Conservation (phyloP, 139 green algal genomes). For the Picochlorum costavermella region DNA sequence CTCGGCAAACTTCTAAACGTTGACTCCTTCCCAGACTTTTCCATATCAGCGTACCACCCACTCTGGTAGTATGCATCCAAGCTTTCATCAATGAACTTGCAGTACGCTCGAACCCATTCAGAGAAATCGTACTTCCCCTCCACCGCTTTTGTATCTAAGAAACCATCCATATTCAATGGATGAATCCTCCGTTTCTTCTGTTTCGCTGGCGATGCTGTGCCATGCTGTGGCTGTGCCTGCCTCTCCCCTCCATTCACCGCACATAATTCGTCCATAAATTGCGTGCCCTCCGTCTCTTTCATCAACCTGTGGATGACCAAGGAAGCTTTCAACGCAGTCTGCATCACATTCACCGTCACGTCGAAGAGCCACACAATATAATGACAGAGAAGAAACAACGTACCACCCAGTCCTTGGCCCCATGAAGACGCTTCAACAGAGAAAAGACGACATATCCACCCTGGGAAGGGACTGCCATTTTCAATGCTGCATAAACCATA, state of each 20-base stretch:
- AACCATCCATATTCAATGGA: conserved; percentile 57
- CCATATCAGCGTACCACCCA: conserved; percentile 38
- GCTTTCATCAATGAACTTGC: conserved; percentile 80
- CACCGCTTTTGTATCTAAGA: conserved; percentile 37
- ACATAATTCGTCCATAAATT: conserved; percentile 57
- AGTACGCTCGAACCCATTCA: conserved; percentile 83
- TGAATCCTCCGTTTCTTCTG: neutral
- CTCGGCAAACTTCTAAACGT: conserved; percentile 11
- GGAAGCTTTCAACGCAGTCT: conserved; percentile 66
- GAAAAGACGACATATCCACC: conserved; percentile 34
- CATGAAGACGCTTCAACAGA: conserved; percentile 33
- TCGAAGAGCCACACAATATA: no score
- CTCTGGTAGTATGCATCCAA: conserved; percentile 49
- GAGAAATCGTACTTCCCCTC: conserved; percentile 64
- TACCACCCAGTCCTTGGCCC: conserved; percentile 34
- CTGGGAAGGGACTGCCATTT: neutral
- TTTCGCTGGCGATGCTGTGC: no score
- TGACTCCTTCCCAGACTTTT: conserved; percentile 22
- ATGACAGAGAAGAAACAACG: neutral
- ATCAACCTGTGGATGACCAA: conserved; percentile 67
- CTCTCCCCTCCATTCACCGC: neutral
- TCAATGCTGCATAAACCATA: neutral
- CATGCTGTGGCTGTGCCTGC: neutral
- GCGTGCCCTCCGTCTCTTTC: conserved; percentile 51
- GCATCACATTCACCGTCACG: neutral